These are phyloP conservation scores for Botryotinia globosa DNA, from an alignment of 2,329 filamentous ascomycete genomes.

Conservation along the genomic window DNA sequence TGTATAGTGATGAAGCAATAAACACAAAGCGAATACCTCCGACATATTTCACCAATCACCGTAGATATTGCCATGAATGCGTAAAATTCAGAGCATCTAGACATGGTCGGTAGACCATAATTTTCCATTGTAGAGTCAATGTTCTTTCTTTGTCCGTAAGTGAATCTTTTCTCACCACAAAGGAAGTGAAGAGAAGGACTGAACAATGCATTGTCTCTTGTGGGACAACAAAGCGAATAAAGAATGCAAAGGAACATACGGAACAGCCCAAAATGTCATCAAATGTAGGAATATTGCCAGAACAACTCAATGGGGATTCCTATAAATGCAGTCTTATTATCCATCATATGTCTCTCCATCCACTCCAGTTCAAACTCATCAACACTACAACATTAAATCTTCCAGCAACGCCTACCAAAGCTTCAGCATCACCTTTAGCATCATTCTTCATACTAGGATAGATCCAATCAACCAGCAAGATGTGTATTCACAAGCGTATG, in stretches of 20 bases:
- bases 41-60: not conserved
- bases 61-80: not conserved
- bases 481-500: not conserved
- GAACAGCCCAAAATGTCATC: not conserved
- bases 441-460: not conserved
- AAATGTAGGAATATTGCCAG: not conserved
- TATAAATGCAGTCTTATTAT: not conserved
- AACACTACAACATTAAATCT: not conserved
- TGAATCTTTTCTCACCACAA: not conserved
- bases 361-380: not conserved
- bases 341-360: not conserved
- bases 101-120: not conserved
- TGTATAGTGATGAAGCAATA: no score
- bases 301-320: not conserved
- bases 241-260: not conserved
- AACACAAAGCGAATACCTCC: no score
- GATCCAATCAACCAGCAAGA: constrained; percentile 5
- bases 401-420: not conserved
- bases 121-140: not conserved
- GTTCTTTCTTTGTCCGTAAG: not conserved
- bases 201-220: not conserved
- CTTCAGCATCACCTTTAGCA: not conserved
- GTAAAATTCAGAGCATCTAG: not conserved
- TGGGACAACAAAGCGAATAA: not conserved
- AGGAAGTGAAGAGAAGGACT: not conserved